Evolutionary conservation across 2,329 filamentous ascomycete genomes (phyloP), one percentile per base, ranked within the genome.

Genomic region (Mycogone perniciosa): DNA sequence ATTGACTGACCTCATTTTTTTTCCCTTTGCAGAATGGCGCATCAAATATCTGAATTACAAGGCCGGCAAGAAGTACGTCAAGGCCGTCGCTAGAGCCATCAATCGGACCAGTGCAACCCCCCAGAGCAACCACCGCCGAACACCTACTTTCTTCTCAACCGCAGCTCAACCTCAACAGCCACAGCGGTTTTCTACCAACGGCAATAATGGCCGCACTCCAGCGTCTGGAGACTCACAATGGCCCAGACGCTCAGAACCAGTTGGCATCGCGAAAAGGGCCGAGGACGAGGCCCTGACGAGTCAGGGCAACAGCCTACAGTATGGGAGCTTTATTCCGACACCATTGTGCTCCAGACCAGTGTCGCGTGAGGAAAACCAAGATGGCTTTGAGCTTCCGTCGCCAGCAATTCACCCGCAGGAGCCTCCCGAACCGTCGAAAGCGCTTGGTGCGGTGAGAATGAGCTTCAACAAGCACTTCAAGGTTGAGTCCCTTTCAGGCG

Each of bases 41-140:
- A 80, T 85, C 67, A 95, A 96, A 69, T 97, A 96, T 68, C 79
- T 97, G 60, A 83, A 96, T 70, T 97, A 97, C 76, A 96, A 95
- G 77, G 84, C 84, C 51, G 92, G 90, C 54, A 97, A 97, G 73
- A 96, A 96, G 72, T 86, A 90, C 65, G 78, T 97, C 68, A 97
- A 96, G 69, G 84, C 83, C 51, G 84, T 96, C 47, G 71, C 78
- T 27, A 81, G 86, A 55, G 89, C 89, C 53, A 78, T 93, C 55
- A 76, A 80, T 72, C 70, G 81, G 72, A 68, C 81, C 65, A 73
- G 79, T 54, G 67, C 73, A 52, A 79, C 80, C 0, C 79, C 82
- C 7, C 59, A 59, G 34, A 65, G 69, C 26, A 54, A 65, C 13
- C 64, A 64, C 10, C 67, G 62, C 45, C 61, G 64, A 33, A 65